Conservation (phyloP, 306 rosid genomes). For the Dryas drummondii region DNA sequence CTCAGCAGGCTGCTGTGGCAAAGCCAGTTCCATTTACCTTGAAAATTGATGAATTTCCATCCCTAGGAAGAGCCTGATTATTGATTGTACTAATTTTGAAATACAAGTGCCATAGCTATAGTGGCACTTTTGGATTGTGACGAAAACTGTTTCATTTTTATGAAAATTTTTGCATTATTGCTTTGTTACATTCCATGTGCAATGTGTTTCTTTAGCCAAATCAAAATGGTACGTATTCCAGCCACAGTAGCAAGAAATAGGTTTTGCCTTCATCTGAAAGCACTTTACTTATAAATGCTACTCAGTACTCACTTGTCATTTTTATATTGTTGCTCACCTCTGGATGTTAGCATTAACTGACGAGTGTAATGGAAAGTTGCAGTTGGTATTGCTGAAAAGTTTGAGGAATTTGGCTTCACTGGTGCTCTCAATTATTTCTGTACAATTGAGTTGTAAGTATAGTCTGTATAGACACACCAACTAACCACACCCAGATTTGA, state of each 20-base stretch:
- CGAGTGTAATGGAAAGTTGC: no score
- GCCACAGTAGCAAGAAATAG: no score
- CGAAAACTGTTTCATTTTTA: background rate
- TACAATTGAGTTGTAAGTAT: constrained; percentile 57
- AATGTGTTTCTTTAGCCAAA: background rate
- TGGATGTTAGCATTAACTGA: no score
- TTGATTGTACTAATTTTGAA: background rate
- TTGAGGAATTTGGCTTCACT: constrained; percentile 73
- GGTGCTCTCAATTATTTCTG: constrained; percentile 74
- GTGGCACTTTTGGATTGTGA: constrained; percentile 4
- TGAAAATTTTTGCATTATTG: background rate
- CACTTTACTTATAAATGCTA: no score
- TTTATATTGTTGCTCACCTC: no score
- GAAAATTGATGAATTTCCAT: background rate
- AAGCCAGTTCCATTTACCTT: background rate
- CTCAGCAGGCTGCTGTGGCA: background rate
- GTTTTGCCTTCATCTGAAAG: no score
- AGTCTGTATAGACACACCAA: background rate
- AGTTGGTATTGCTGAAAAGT: constrained; percentile 46
- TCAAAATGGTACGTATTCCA: no score
- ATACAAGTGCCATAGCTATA: background rate
- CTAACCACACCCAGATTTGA: background rate
- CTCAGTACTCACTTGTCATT: no score
- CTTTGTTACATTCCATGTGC: background rate
- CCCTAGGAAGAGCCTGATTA: constrained; percentile 5